A percentile compares a stretch with the other conserved stretches of the same genome.
Conservation (phyloP, 2,329 filamentous ascomycete genomes). For the Nemania diffusa region DNA sequence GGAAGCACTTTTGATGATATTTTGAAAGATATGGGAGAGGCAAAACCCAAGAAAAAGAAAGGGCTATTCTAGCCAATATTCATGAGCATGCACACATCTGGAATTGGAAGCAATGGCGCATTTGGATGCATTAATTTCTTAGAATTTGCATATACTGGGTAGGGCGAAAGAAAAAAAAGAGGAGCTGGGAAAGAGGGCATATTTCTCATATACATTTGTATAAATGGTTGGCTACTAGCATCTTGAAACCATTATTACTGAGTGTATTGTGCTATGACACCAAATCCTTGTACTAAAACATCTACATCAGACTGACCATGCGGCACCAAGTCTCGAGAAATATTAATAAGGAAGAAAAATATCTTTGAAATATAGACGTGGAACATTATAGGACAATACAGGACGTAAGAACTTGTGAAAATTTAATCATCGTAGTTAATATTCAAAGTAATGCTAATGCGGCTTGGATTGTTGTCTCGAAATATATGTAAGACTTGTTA, state of each 20-base stretch:
- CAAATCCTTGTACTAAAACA: background rate
- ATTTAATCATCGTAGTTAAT: background rate
- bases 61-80: conserved; percentile 45
- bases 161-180: conserved; percentile 17
- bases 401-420: background rate
- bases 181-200: background rate
- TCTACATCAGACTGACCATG: background rate
- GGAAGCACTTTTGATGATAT: conserved; percentile 52
- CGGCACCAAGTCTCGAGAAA: background rate
- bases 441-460: no score
- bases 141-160: conserved; percentile 22
- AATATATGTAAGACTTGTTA: no score
- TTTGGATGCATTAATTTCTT: conserved; percentile 22
- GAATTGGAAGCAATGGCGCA: conserved; percentile 27
- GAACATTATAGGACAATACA: background rate
- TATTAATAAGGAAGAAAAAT: background rate
- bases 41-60: conserved; percentile 51
- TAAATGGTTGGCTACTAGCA: background rate
- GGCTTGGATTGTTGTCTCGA: no score
- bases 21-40: conserved; percentile 46
- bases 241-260: background rate
- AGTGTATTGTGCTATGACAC: background rate
- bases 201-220: conserved; percentile 6
- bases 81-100: background rate
- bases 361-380: background rate